Percentiles rank a stretch among this genome's conserved stretches.
Evolutionary conservation across 805 yeast genomes (phyloP).

Genomic region (Cyberlindnera euphorbiae): DNA sequence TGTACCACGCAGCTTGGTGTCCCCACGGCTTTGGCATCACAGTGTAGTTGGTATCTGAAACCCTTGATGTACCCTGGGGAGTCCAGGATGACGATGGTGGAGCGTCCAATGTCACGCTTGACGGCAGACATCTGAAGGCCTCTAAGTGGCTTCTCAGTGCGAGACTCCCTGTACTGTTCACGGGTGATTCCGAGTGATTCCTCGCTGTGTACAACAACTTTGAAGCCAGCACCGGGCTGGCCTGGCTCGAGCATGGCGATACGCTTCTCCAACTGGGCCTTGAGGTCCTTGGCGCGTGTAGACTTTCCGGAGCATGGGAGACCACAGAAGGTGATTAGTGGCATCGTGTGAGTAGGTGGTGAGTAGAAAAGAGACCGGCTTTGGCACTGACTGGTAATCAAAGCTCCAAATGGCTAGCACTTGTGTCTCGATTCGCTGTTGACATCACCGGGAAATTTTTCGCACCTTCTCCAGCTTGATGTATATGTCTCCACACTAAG

Average conservation of each 20-base stretch:
- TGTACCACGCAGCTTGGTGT: conserved; percentile 84
- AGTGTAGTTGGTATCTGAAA: conserved; percentile 86
- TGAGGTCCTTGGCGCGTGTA: conserved; percentile 58
- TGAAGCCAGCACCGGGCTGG: conserved; percentile 49
- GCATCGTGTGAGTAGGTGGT: conserved; percentile 61
- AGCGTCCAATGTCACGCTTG: conserved; percentile 67
- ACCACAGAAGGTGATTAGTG: conserved; percentile 78
- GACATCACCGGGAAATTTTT: too few species aligned
- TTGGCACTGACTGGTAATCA: too few species aligned
- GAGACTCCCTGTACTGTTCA: conserved; percentile 63
- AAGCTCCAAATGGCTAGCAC: too few species aligned
- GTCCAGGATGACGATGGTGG: conserved; percentile 77
- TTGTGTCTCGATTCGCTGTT: not conserved
- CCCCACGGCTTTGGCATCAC: conserved; percentile 82
- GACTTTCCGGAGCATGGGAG: conserved; percentile 84
- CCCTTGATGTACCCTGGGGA: conserved; percentile 90
- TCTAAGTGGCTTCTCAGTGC: conserved; percentile 73
- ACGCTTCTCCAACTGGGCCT: conserved; percentile 39
- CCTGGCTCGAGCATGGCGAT: conserved; percentile 36
- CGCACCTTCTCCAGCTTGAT: too few species aligned
- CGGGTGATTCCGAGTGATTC: conserved; percentile 71
- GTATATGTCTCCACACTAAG: too few species aligned
- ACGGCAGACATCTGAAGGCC: conserved; percentile 87
- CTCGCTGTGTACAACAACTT: conserved; percentile 70
- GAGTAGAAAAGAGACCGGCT: too few species aligned